Conservation (phyloP, 768 basidiomycete genomes). For the Trametes villosa region DNA sequence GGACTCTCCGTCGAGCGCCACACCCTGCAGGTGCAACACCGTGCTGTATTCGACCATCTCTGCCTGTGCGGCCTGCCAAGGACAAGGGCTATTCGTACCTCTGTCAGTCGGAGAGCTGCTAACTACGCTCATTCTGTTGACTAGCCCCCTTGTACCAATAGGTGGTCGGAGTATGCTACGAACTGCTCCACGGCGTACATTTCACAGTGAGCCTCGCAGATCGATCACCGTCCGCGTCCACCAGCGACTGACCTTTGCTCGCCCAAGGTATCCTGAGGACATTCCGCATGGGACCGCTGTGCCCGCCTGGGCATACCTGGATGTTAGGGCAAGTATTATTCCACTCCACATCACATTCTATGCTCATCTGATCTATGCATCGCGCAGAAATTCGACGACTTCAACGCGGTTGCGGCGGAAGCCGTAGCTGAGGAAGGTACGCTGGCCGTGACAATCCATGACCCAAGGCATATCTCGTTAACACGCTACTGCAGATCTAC, state of each 20-base stretch:
- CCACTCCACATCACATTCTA: neutral
- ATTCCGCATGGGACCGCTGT: constrained; percentile 10
- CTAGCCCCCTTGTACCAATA: neutral
- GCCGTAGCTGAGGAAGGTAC: neutral
- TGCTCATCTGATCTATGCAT: neutral
- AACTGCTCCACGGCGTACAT: constrained; percentile 11
- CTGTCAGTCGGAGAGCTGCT: neutral
- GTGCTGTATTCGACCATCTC: constrained; percentile 19
- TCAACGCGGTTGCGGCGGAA: neutral
- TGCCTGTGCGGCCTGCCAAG: constrained; percentile 19
- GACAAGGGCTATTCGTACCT: neutral
- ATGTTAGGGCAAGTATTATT: constrained; percentile 8
- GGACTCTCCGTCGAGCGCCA: constrained; percentile 5
- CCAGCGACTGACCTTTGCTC: too few species aligned
- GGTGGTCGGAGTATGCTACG: constrained; percentile 8
- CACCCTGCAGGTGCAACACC: constrained; percentile 15
- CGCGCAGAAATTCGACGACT: neutral
- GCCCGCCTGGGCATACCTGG: constrained; percentile 23
- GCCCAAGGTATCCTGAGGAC: constrained; percentile 11
- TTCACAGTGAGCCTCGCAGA: neutral
- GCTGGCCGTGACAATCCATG: neutral
- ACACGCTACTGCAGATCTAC: neutral
- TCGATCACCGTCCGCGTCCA: too few species aligned
- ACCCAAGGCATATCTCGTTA: neutral
- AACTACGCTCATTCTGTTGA: too few species aligned